Base-by-base conservation (phyloP, 768 basidiomycete species). In the Leccinum longicurvipes region DNA sequence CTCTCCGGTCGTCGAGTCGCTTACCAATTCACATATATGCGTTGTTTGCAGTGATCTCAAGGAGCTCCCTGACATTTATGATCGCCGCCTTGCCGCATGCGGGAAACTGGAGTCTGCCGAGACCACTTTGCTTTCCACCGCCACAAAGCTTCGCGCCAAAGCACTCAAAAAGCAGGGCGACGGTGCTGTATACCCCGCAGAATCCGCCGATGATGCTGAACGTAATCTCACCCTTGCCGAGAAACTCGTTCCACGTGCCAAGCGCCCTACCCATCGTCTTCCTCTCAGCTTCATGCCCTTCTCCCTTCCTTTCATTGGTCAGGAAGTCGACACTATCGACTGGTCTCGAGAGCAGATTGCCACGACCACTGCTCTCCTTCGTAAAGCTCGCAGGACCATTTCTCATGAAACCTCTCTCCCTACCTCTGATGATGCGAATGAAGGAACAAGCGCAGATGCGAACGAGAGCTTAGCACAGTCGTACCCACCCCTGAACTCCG, bases 251-350 rank as follows among this genome's bases (percentile, higher is more conserved):
- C 89, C 93, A 2, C 73, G 71, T 21, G 79, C 80, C 24, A 75
- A 91, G 62, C 82, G 96, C 2, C 97, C 96, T 0, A 83, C 83
- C 0, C 91, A 92, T 67, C 84, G 86, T 44, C 81, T 95, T 6
- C 80, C 70, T 17, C 67, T 55, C 12, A 77, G 84, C 9, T 79
- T 79, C 65, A 36, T 83, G 45, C 82, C 81, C 0, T 81, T 83
- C 55, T 76, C 78, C 9, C 73, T 88, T 24, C 83, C 83, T 1
- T 76, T 96, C 24, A 73, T 83, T 3, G 97, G 97, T 8, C 70
- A 91, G 69, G 89, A 96, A 70, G 94, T 98, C 15, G 97, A 98
- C 73, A 83, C 89, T 3, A 93, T 98, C 66, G 86, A 93, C 2
- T 97, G 94, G 93, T 84, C 86, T 19, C 78, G 90, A 28, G 75